Conservation (phyloP, 2,329 filamentous ascomycete genomes). For the Colletotrichum sp. region DNA sequence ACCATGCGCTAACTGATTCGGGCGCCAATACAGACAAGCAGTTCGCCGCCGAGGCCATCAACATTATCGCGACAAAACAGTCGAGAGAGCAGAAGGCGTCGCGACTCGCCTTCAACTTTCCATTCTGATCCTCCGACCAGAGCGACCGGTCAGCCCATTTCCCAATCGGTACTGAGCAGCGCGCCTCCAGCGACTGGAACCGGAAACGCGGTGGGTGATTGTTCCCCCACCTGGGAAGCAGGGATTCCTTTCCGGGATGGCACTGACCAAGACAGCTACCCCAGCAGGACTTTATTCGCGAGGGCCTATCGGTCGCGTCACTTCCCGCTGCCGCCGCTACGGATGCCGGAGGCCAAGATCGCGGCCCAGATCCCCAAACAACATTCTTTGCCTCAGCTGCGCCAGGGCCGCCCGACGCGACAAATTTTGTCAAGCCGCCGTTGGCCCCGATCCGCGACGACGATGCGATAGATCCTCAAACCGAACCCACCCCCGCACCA, state of each 20-base stretch:
- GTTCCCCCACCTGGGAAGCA: not conserved
- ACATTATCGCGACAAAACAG: not conserved
- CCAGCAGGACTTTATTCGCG: constrained; percentile 7
- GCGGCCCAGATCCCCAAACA: not conserved
- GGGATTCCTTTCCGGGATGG: constrained; percentile 12
- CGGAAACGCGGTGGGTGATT: constrained; percentile 1
- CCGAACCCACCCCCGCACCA: not conserved
- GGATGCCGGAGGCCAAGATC: not conserved
- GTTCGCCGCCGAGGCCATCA: constrained; percentile 13
- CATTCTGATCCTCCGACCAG: not conserved
- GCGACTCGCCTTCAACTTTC: not conserved
- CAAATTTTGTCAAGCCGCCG: not conserved
- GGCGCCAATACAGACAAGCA: constrained; percentile 15
- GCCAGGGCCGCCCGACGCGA: not conserved
- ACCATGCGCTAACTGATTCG: constrained; percentile 14
- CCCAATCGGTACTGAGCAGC: not conserved
- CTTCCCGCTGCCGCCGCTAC: not conserved
- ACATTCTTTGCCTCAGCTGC: not conserved
- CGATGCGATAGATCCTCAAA: not conserved
- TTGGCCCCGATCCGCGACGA: not conserved
- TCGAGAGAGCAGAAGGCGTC: not conserved
- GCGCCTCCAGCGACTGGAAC: not conserved
- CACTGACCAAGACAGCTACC: constrained; percentile 18
- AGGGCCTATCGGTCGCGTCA: not conserved
- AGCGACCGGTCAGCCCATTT: not conserved